Evolutionary conservation across 2,329 filamentous ascomycete species (phyloP), one percentile per base, ranked within the genome.

Genomic region (Chaetomium olivaceum): DNA sequence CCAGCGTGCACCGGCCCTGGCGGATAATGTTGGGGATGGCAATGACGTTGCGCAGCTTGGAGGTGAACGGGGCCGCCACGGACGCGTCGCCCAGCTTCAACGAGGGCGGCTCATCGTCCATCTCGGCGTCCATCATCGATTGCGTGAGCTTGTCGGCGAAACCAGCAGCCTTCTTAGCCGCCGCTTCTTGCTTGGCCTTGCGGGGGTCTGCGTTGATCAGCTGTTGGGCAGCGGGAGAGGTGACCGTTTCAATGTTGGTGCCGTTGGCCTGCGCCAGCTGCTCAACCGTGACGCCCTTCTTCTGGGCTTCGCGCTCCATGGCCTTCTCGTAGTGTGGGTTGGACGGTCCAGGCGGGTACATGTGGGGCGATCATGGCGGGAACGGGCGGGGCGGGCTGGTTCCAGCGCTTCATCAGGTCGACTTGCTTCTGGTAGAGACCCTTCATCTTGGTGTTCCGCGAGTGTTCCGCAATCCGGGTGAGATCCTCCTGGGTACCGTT

Each of bases 21-120:
- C 95, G 91, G 74, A 99, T 95, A 74, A 99, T 99, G 81, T 99
- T 99, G 61, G 95, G 94, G 65, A 99, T 93, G 46, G 95, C 95
- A 73, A 99, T 87, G 66, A 99, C 95, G 74, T 99, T 97, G 72
- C 93, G 91, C 52, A 99, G 86, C 81, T 99, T 99, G 77, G 92
- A 97, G 0, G 95, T 99, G 78, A 99, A 99, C 0, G 95, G 95
- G 0, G 95, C 95, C 50, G 95, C 95, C 62, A 98, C 94, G 0
- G 95, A 99, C 7, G 95, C 95, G 78, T 99, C 95, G 69, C 95
- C 95, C 54, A 99, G 87, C 81, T 99, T 99, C 77, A 99, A 92
- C 2, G 93, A 93, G 1, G 96, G 95, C 0, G 95, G 94, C 78
- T 98, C 95, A 61, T 96, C 92, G 71, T 92, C 91, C 64, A 98